A percentile compares a stretch with the other conserved stretches of the same genome.
These are phyloP conservation scores for Solanum virginianum DNA, from an alignment of 257 asterid species.

Conservation along the genomic window DNA sequence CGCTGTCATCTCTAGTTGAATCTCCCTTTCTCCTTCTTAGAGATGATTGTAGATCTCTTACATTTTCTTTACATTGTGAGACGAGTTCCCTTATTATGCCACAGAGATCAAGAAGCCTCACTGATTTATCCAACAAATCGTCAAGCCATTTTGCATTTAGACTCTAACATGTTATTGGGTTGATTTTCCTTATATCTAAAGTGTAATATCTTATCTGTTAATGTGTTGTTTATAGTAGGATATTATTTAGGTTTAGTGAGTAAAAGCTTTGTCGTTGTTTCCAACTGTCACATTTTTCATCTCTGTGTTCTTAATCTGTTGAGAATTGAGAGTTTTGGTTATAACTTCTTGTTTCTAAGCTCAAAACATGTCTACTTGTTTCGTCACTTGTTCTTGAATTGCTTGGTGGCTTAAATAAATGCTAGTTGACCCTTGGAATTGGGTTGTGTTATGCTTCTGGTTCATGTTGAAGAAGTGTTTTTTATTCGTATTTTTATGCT, in stretches of 20 bases:
- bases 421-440: not conserved
- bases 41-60: constrained; percentile 17
- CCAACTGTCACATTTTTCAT: too few relatives aligned
- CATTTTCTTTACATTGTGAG: constrained; percentile 6
- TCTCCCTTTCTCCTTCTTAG: constrained; percentile 21
- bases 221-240: too few relatives aligned
- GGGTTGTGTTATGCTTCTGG: not conserved
- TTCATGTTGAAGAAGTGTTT: not conserved
- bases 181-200: too few relatives aligned
- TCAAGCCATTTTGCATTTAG: not conserved
- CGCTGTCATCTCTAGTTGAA: not conserved
- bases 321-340: too few relatives aligned
- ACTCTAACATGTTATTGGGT: too few relatives aligned
- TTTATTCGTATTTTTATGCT: not conserved
- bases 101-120: constrained; percentile 17
- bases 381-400: not conserved
- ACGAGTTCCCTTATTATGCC: constrained; percentile 3
- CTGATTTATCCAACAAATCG: constrained; percentile 11
- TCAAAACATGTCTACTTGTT: too few relatives aligned
- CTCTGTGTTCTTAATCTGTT: too few relatives aligned
- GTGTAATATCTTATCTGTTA: too few relatives aligned
- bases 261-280: too few relatives aligned
- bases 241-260: too few relatives aligned
- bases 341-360: too few relatives aligned
- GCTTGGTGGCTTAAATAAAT: not conserved